A percentile compares a stretch with the other conserved stretches of the same genome.
phyloP scores from a whole-genome alignment of 2,329 filamentous ascomycete genomes.

The Fusarium illudens region DNA sequence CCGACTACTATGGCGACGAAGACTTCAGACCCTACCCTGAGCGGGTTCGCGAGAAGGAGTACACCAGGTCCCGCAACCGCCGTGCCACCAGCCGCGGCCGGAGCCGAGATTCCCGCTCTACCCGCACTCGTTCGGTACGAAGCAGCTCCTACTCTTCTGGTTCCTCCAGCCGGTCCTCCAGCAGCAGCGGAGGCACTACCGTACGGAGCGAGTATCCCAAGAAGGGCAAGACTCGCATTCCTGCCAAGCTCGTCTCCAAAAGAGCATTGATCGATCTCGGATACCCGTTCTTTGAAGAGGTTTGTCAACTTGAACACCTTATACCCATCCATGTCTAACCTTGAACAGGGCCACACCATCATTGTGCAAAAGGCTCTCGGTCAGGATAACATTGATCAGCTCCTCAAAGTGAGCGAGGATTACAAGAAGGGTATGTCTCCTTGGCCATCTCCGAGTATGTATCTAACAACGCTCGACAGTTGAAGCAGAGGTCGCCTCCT shows the following conservation, averaged over 20 bases:
- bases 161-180: slow-evolving; percentile 55
- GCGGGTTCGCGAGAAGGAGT: slow-evolving; percentile 68
- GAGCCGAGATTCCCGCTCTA: slow-evolving; percentile 53
- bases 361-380: slow-evolving; percentile 85
- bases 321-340: slow-evolving; percentile 9
- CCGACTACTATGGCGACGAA: slow-evolving; percentile 74
- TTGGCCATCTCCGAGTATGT: not conserved
- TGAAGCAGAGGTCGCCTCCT: slow-evolving; percentile 27
- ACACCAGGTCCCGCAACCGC: slow-evolving; percentile 59
- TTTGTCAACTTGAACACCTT: slow-evolving; percentile 50
- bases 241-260: slow-evolving; percentile 79
- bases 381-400: slow-evolving; percentile 89
- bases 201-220: slow-evolving; percentile 74
- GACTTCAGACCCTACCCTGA: slow-evolving; percentile 71
- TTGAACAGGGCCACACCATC: slow-evolving; percentile 74
- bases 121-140: slow-evolving; percentile 50
- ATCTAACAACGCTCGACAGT: slow-evolving; percentile 13
- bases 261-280: slow-evolving; percentile 83
- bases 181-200: slow-evolving; percentile 59
- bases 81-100: slow-evolving; percentile 42
- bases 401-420: slow-evolving; percentile 83
- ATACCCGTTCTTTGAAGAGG: slow-evolving; percentile 89
- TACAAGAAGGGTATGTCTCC: slow-evolving; percentile 67
- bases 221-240: slow-evolving; percentile 90
- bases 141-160: slow-evolving; percentile 56